Evolutionary conservation across 352 stramenopile genomes (phyloP), one percentile per base, ranked within the genome.

Genomic region (Phytophthora pseudosyringae): DNA sequence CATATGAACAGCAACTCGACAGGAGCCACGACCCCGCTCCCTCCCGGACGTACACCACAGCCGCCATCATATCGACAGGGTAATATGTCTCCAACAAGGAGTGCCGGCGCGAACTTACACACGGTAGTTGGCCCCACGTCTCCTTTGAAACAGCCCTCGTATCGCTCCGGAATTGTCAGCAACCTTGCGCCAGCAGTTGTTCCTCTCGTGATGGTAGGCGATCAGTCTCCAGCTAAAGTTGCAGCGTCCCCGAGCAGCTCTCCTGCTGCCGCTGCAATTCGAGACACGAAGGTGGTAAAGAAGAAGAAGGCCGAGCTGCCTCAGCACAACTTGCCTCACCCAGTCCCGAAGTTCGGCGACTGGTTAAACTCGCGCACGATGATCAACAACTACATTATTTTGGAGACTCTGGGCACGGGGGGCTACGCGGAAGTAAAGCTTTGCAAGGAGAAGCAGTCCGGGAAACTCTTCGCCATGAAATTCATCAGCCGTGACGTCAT

Each of bases 331-430:
- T 47, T 94, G 43, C 86, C 86, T 7, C 86, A 94, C 18, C 86
- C 86, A n/a, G 71, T 73, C 5, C 86, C 86, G 0, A 94, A 92
- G 33, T 94, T 91, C 46, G 86, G 86, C 12, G 86, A 94, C 48
- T 94, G 86, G 86, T 80, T 94, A 40, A 92, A 92, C 48, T 92
- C 83, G 5, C 75, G 86, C 28, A 93, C 81, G n/a, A 94, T 93
- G 84, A 94, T 98, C 39, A 98, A 98, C 73, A 97, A 98, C 57
- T 98, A 96, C 77, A 97, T 98, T 50, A 89, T 98, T 29, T 64
- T 97, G 21, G 83, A 97, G 47, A 51, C 79, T 3, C 73, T 98
- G 18, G 93, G 93, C 9, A 85, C 81, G 15, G 93, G 91, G 12
- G 94, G 86, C 41, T 98, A 97, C 48, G 93, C 89, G 5, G 91